Percentiles rank a stretch among this genome's conserved stretches.
These are phyloP conservation scores for Lathyrus tuberosus DNA, from an alignment of 306 rosid genomes.

Conservation along the genomic window DNA sequence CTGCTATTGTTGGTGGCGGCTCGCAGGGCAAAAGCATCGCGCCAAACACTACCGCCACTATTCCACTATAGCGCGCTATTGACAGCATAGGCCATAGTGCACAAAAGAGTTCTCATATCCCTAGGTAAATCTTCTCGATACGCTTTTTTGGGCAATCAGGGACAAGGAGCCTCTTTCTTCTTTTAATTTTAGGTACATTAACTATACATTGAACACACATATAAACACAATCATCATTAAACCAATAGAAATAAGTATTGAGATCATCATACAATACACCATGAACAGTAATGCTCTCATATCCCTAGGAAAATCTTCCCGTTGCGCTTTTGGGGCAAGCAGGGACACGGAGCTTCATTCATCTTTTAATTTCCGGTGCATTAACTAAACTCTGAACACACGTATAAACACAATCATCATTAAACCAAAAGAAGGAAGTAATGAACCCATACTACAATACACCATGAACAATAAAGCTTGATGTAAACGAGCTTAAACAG, in stretches of 20 bases:
- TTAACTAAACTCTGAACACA: background rate
- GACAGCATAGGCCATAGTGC: too few species aligned
- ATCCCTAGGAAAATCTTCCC: background rate
- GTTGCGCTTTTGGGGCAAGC: background rate
- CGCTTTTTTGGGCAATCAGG: background rate
- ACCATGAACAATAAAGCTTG: background rate
- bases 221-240: conserved; percentile 6
- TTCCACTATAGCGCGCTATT: too few species aligned
- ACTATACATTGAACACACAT: background rate
- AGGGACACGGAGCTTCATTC: conserved; percentile 6
- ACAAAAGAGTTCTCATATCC: background rate
- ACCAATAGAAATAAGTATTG: conserved; percentile 2
- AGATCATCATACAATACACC: background rate
- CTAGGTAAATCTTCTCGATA: background rate
- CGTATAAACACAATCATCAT: background rate
- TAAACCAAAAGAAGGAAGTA: conserved; percentile 6
- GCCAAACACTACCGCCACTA: too few species aligned
- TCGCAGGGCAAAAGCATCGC: too few species aligned
- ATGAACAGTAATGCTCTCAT: background rate
- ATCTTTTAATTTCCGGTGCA: background rate
- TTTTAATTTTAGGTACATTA: background rate
- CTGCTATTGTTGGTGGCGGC: too few species aligned
- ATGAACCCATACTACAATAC: background rate
- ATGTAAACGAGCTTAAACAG: conserved; percentile 13
- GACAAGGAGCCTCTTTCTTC: background rate